Evolutionary conservation across 2,329 filamentous ascomycete genomes (phyloP), one percentile per base, ranked within the genome.

Genomic region (Fusarium begoniae): DNA sequence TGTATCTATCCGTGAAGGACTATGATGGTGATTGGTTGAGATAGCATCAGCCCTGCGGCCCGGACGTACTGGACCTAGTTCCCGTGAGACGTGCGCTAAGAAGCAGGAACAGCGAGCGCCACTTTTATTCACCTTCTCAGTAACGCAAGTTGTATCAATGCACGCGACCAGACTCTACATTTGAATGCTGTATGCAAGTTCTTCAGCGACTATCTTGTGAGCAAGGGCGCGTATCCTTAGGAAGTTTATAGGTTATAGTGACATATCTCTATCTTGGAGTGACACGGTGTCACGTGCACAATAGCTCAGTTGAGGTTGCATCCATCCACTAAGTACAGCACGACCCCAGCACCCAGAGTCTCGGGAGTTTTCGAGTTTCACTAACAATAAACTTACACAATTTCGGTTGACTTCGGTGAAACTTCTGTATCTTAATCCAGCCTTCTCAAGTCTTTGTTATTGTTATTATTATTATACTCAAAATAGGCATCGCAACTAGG

Each of bases 11-110:
- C 56, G 35, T 38, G 44, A 37, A 35, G 14, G 22, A 43, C 26
- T 58, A 20, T 22, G 30, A 22, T 35, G 53, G 61, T 60, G 71
- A 72, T 74, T 74, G 72, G 72, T 43, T 53, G 24, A 20, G 20
- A 40, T 20, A 53, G 58, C 37, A 53, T 59, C 57, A 70, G 48
- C 37, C 55, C 50, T 56, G 71, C 53, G 45, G 68, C 51, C 54
- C 51, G 59, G 58, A 55, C 22, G 43, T 58, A 14, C 48, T 26
- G 50, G 64, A 20, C 15, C 48, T 51, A 47, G 71, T 50, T 74
- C 62, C 70, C 57, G 71, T 45, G 22, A 67, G 63, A 50, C 38
- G 15, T 55, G 56, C 71, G 64, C 71, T 73, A 73, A 60, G 45
- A 72, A 72, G 48, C 61, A 74, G 71, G 71, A 58, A 74, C 57